Base-by-base conservation (phyloP, 176 grass and related monocot genomes). In the Bromus sterilis region DNA sequence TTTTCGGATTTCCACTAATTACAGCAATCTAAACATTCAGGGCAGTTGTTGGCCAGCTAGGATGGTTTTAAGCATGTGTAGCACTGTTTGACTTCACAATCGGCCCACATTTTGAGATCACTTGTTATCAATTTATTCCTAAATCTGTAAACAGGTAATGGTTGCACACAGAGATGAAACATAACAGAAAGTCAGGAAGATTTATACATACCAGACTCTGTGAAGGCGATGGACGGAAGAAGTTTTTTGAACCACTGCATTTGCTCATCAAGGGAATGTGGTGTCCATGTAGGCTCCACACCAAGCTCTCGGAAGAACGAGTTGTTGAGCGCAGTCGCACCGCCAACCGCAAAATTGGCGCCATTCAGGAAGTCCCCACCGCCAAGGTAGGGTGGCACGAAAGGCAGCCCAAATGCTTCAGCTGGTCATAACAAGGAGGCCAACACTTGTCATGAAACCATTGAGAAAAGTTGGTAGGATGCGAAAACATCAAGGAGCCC, bases 161-260 rank as follows among this genome's bases (percentile, higher is more conserved):
- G 35, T 43, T 43, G 40, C 7, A 66, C 44, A 51, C 7, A 53
- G 48, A 53, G 48, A 53, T 53, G 48, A 53, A 53, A 2, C 71
- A 56, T 25, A 40, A 55, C 44, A 77, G 9, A 74, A 86, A 78
- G 15, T 41, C 58, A 67, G 33, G 58, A 67, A 78, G 36, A 18
- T 7, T 4, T 18, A 2, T 51, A 86, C 7, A 11, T 74, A 90
- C 88, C 84, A 29, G 79, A 74, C 59, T 86, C 80, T 8, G 81
- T 79, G 18, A 77, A 48, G 60, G 85, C 49, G 80, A 84, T 28
- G 75, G 84, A 44, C 43, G 43, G 51, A 46, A 99, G 87, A 44
- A 99, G 44, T 49, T 93, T 83, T 79, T 93, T 93, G 89, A 99
- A 95, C 96, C 87, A 93, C 76, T 86, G 80, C 69, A 99, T 74